Percentiles rank a stretch among this genome's conserved stretches.
These are phyloP conservation scores for Panicum miliaceum DNA, from an alignment of 176 grass and related monocot species.

Conservation along the genomic window DNA sequence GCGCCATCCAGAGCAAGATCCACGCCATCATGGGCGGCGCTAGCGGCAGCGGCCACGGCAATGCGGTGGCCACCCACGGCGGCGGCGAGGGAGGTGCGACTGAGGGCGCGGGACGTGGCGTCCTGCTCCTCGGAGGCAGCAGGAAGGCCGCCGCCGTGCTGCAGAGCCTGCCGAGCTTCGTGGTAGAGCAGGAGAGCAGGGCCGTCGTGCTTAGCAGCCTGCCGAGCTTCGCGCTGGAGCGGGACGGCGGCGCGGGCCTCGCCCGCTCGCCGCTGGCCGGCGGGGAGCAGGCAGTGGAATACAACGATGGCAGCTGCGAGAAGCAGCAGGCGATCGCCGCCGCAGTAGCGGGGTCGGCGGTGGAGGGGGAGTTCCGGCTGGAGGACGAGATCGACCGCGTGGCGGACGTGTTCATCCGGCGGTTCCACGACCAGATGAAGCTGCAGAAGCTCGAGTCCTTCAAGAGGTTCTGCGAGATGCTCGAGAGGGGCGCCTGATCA, in stretches of 20 bases:
- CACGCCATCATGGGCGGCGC: constrained; percentile 63
- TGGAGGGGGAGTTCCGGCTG: constrained; percentile 64
- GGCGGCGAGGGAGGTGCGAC: not conserved
- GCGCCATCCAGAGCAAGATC: constrained; percentile 86
- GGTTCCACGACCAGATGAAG: constrained; percentile 86
- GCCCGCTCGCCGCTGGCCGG: constrained; percentile 1
- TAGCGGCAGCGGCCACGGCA: not conserved
- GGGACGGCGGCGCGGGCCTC: constrained; percentile 1
- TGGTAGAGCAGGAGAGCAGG: constrained; percentile 50
- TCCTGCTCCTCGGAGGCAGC: not conserved
- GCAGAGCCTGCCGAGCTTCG: constrained; percentile 59
- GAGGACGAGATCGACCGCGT: constrained; percentile 83
- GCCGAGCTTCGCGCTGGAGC: constrained; percentile 48
- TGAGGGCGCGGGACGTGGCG: too few species aligned
- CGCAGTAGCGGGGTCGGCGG: constrained; percentile 37
- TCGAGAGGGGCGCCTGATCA: constrained; percentile 52
- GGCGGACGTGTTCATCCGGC: constrained; percentile 78
- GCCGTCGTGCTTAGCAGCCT: constrained; percentile 64
- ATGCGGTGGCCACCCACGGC: not conserved
- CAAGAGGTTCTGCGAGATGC: constrained; percentile 93
- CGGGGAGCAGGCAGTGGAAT: constrained; percentile 24
- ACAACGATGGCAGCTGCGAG: not conserved
- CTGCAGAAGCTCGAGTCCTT: constrained; percentile 98
- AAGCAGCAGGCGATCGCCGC: constrained; percentile 37
- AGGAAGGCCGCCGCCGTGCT: constrained; percentile 65